Base-by-base conservation (phyloP, 192 early-diverging fungal genomes). In the Gigaspora rosea region DNA sequence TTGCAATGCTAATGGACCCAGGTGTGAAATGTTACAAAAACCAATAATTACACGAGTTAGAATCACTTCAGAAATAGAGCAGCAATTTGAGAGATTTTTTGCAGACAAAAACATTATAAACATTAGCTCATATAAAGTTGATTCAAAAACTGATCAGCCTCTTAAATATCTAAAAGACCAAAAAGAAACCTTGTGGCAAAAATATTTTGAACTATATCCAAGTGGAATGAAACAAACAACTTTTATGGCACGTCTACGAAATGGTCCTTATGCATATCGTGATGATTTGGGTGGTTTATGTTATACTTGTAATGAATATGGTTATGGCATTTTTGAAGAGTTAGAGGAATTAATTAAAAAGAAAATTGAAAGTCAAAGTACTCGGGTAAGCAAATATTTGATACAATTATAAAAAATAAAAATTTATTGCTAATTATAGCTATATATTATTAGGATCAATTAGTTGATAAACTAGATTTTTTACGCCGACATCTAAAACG, bases 71-170 rank as follows among this genome's bases (percentile, higher is more conserved):
- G 61, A 63, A 63, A 63, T 63, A 32, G 61, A 63, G 33, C 22
- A 63, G 1, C 61, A 63, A 13, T 63, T 63, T 63, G 22, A 63
- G 12, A 51, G 33, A 63, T 63, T 63, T 63, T 35, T 63, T 63
- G 22, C 61, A 32, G 61, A 63, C 11, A 63, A 63, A 63, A 63
- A 63, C 33, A 63, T 63, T 63, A 32, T 63, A 36, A 63, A 63
- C 4, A 33, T 63, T 20, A 63, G 32, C 33, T 63, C 61, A 33
- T 63, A 63, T 9, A 63, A 12, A 13, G 61, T 63, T 11, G 27
- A 63, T 63, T 27, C 27, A 27, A 63, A 63, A 33, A 63, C 8
- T 63, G 32, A 27, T 33, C 11, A 33, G 33, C 61, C 12, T 12
- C 61, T 69, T 6, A 51, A 48, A 52, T 68, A 68, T 20, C 7